Percentiles rank a stretch among this genome's conserved stretches.
Conservation (phyloP, 345 rosid genomes). For the Lagerstroemia speciosa region DNA sequence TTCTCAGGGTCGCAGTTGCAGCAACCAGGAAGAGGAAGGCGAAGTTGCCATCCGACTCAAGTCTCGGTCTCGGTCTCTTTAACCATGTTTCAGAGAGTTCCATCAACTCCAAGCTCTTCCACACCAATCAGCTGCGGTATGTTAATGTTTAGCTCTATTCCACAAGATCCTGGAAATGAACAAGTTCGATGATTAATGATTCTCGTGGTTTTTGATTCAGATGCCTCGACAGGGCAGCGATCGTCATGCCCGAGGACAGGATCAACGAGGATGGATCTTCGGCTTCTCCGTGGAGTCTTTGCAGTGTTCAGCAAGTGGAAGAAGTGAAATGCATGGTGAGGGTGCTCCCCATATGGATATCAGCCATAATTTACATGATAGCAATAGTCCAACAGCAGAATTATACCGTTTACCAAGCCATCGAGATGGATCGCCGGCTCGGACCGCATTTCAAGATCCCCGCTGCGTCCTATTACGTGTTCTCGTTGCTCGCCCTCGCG, state of each 20-base stretch:
- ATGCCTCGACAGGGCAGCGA: conserved; percentile 34
- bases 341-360: conserved; percentile 9
- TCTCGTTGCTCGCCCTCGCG: conserved; percentile 15
- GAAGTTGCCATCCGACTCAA: conserved; percentile 35
- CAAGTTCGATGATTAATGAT: no score
- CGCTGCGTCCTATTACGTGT: conserved; percentile 15
- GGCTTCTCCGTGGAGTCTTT: conserved; percentile 33
- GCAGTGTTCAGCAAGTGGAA: conserved; percentile 44
- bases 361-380: conserved; percentile 3
- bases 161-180: no score
- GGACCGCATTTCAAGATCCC: conserved; percentile 16
- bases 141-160: no score
- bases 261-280: conserved; percentile 30
- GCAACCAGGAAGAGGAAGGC: conserved; percentile 48
- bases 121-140: conserved; percentile 40
- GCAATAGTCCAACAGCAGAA: conserved; percentile 11
- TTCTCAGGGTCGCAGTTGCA: conserved; percentile 36
- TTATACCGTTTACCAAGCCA: conserved; percentile 18
- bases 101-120: conserved; percentile 31
- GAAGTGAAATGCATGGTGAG: conserved; percentile 33
- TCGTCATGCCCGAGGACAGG: conserved; percentile 20
- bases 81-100: conserved; percentile 20
- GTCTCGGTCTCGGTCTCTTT: conserved; percentile 21
- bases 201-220: conserved; percentile 21
- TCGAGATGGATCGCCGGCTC: conserved; percentile 11